A percentile compares a stretch with the other conserved stretches of the same genome.
Evolutionary conservation across 805 yeast species (phyloP).

Genomic region (Candida peoriensis): DNA sequence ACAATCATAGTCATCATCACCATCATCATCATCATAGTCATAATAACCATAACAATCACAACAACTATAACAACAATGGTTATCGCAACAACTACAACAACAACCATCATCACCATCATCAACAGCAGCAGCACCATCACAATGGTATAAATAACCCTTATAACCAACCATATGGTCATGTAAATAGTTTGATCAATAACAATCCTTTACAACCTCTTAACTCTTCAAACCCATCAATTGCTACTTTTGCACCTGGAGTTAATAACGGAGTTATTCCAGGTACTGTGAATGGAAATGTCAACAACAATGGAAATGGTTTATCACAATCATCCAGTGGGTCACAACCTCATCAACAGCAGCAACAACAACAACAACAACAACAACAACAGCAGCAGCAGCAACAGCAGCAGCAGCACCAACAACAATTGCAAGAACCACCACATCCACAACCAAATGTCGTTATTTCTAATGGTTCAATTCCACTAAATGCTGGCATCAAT

Average conservation of each 20-base stretch:
- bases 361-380: conserved; percentile 10
- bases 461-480: conserved; percentile 1
- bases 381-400: conserved; percentile 4
- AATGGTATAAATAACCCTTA: conserved; percentile 6
- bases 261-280: not conserved
- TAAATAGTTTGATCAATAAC: not conserved
- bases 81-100: conserved; percentile 1
- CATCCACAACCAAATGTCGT: not conserved
- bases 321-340: not conserved
- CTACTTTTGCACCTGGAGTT: not conserved
- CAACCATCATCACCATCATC: not conserved
- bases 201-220: not conserved
- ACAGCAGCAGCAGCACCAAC: conserved; percentile 3
- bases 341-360: too few relatives aligned
- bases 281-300: conserved; percentile 3
- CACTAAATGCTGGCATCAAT: conserved; percentile 6
- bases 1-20: conserved; percentile 12
- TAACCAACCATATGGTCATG: conserved; percentile 3
- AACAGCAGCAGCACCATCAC: conserved; percentile 7
- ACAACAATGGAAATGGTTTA: not conserved
- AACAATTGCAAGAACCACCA: conserved; percentile 2
- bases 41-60: conserved; percentile 9
- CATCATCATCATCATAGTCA: conserved; percentile 8
- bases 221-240: not conserved
- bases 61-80: too few relatives aligned